Base-by-base conservation (phyloP, 1,139 yeast genomes). In the Sugiyamaella neomexicana region DNA sequence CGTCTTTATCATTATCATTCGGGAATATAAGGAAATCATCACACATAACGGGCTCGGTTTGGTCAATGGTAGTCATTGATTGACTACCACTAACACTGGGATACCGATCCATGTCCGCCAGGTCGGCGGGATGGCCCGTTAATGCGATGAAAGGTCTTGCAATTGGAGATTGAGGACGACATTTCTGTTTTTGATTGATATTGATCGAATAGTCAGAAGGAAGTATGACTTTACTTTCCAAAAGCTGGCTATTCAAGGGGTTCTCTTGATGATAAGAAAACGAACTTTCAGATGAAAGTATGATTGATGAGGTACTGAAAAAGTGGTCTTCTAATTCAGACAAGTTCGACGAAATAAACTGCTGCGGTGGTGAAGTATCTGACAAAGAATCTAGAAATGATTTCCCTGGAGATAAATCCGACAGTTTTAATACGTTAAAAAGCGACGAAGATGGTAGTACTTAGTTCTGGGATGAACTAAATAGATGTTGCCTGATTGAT, bases 381-480 rank as follows among this genome's bases (percentile, higher is more conserved):
- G 52, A 50, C 58, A 56, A 55, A 44, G 56, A 56, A 52, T 42
- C 51, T 42, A 52, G 29, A 25, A 46, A 53, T 45, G 55, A 52
- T 40, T 55, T 43, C 48, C 50, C 54, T 46, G 53, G 52, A 31
- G 58, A 58, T 53, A 59, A 53, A 55, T 49, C 56, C 52, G 57
- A 56, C 62, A 59, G 54, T 40, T 55, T 55, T 46, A 43, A 39
- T 27, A 13, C 51, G 46, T 47, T 47, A 29, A 47, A 39, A 13
- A 44, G 32, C 40, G 31, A 23, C 15, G 17, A 47, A 40, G 31
- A 29, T 27, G 20, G 5, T 12, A 31, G 32, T 39, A 29, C n/a
- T 31, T 31, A 44, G 37, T 34, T 44, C 37, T n/a, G 23, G n/a
- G 16, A 20, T 44, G 47, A 44, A 44, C 47, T 44, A 31, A 17